A percentile compares a stretch with the other conserved stretches of the same genome.
Evolutionary conservation across 2,329 filamentous ascomycete species (phyloP).

Genomic region (Aspergillus hiratsukae): DNA sequence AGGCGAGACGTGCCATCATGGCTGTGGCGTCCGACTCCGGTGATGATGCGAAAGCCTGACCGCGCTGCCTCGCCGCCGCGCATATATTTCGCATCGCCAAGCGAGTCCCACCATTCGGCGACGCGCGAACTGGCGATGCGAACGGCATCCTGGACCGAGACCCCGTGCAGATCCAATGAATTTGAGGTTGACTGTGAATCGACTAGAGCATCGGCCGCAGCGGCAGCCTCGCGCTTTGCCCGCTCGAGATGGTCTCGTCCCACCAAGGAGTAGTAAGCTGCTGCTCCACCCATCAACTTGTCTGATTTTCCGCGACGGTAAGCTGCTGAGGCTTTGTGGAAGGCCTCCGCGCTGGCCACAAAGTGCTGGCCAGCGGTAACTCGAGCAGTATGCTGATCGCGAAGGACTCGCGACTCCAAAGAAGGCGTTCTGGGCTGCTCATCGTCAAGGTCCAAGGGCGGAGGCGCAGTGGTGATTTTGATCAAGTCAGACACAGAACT

Average conservation of each 20-base stretch:
- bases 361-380: constrained; percentile 43
- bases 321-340: constrained; percentile 54
- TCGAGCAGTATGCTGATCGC: constrained; percentile 25
- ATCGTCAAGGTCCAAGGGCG: constrained; percentile 20
- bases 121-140: constrained; percentile 68
- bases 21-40: constrained; percentile 75
- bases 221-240: constrained; percentile 57
- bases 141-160: constrained; percentile 74
- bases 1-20: constrained; percentile 69
- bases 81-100: constrained; percentile 61
- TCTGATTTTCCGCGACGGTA: constrained; percentile 64
- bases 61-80: constrained; percentile 41
- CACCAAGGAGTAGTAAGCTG: constrained; percentile 69
- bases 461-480: constrained; percentile 36
- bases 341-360: constrained; percentile 47
- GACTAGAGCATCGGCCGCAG: constrained; percentile 67
- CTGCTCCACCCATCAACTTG: constrained; percentile 68
- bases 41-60: constrained; percentile 68
- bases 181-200: constrained; percentile 58
- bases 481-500: constrained; percentile 36
- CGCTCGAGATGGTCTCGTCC: constrained; percentile 60
- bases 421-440: constrained; percentile 13
- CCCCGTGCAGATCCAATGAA: constrained; percentile 75
- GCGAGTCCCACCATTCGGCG: constrained; percentile 68
- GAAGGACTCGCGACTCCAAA: constrained; percentile 4